Evolutionary conservation across 169 alveolate species (phyloP), one percentile per base, ranked within the genome.

Genomic region (Plasmodium fragile): DNA sequence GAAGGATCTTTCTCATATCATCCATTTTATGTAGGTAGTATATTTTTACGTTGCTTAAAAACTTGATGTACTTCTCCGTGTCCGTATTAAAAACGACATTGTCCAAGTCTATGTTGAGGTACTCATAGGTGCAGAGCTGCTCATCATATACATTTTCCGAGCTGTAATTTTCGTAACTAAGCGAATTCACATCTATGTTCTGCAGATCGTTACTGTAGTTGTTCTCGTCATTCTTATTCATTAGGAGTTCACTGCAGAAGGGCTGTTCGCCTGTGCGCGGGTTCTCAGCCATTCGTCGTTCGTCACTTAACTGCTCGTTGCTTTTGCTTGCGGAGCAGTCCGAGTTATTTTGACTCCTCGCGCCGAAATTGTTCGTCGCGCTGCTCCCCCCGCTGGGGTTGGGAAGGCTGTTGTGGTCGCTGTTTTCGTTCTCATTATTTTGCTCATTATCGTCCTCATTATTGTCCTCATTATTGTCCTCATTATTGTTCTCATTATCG

Each of bases 41-140:
- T 72, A 89, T 89, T 79, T 89, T 80, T 28, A 89, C 41, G 32
- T 89, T 89, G 70, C 72, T 89, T 41, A 89, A 89, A 89, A 89
- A 89, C 52, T 89, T 80, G 49, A 89, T 89, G 53, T 89, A 89
- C 34, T 80, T 80, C 41, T 89, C 94, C 11, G 90, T 79, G 52
- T 89, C 34, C 3, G 83, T 78, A 52, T 80, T 89, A 89, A 89
- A 89, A n/a, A 43, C 77, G 0, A 79, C 55, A 30, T 89, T 80
- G 41, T 89, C 94, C 49, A 89, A 89, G 34, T 89, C 90, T 8
- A 89, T 89, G 52, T 89, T 80, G 49, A 89, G 81, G 34, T 65
- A 89, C 72, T 79, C 94, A 78, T 80, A 36, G 45, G 89, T 59
- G 53, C 32, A 59, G 77, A 89, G 71, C 49, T 77, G 36, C 16